Base-by-base conservation (phyloP, 495 filamentous ascomycete species). In the Neurospora sp. region DNA sequence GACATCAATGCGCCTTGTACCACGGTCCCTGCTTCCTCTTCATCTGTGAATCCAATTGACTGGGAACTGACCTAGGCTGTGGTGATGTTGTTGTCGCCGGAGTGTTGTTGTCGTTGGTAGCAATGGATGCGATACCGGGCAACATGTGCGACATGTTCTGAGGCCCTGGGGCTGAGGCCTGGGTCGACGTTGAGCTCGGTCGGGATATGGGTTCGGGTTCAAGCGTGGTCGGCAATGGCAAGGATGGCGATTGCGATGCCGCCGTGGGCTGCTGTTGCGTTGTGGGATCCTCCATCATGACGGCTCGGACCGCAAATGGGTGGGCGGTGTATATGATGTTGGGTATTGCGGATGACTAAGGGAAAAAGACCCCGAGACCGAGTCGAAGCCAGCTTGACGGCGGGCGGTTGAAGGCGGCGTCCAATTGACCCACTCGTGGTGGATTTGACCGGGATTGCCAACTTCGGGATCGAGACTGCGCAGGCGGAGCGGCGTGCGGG, bases 121-220 rank as follows among this genome's bases (percentile, higher is more conserved):
- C 89, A 75, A 94, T 84, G 38, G 89, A 85, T 20, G 91, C 85
- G 6, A 91, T 82, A 9, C 84, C 85, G 14, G 89, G 88, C n/a
- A 91, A 85, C 27, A 88, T 85, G 38, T 86, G 78, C 9, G 82
- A 16, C 70, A 45, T 81, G 79, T 73, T 79, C 79, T 82, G 83
- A 74, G 79, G 81, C 18, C 70, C 44, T 5, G 76, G 16, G 78
- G 75, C 41, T 71, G 76, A 76, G 10, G 70, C 71, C 59, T 77
- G 76, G 4, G 79, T 83, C 8, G 86, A 86, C 20, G 83, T 83
- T 68, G 85, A 85, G 73, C 81, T 83, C n/a, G 83, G 85, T 73
- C 83, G 79, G 16, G 85, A 85, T 72, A 86, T 82, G 44, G 82
- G 78, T 71, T 88, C 86, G 22, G 82, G 80, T 61, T 87, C 87